Conservation (phyloP, 257 asterid genomes). For the Jacaranda copaia region DNA sequence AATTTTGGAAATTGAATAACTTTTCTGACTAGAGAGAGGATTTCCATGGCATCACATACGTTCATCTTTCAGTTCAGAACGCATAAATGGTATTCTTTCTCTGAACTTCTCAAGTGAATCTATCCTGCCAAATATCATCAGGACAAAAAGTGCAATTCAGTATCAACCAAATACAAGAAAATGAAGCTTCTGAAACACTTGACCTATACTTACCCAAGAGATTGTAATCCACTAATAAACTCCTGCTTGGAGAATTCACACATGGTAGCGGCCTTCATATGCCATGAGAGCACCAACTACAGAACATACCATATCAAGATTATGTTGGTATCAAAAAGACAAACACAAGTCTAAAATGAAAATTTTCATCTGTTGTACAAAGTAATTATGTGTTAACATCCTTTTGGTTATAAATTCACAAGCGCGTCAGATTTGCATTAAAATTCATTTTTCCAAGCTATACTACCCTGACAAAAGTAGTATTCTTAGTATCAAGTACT, state of each 20-base stretch:
- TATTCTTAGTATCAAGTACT: not conserved
- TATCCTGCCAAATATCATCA: conserved; percentile 65
- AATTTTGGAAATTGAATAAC: not conserved
- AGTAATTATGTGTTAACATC: not conserved
- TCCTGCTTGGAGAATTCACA: conserved; percentile 97
- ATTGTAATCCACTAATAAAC: conserved; percentile 83
- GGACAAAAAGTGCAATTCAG: conserved; percentile 29
- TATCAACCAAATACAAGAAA: conserved; percentile 23
- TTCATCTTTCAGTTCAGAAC: conserved; percentile 93
- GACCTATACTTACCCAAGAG: conserved; percentile 78
- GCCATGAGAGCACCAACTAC: conserved; percentile 71
- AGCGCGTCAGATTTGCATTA: conserved; percentile 18
- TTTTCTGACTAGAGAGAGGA: conserved; percentile 27
- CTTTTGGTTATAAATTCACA: conserved; percentile 1
- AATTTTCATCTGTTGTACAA: conserved; percentile 13
- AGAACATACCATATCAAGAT: conserved; percentile 24
- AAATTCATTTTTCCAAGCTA: not conserved
- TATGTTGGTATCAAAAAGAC: conserved; percentile 5
- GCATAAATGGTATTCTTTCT: conserved; percentile 91
- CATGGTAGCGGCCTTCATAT: conserved; percentile 99
- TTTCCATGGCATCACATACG: conserved; percentile 69
- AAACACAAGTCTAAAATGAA: conserved; percentile 9
- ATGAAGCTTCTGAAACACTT: conserved; percentile 11
- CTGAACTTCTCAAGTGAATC: conserved; percentile 91
- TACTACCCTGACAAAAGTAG: not conserved